These are phyloP conservation scores for Canavalia gladiata DNA, from an alignment of 306 rosid species.

Conservation along the genomic window DNA sequence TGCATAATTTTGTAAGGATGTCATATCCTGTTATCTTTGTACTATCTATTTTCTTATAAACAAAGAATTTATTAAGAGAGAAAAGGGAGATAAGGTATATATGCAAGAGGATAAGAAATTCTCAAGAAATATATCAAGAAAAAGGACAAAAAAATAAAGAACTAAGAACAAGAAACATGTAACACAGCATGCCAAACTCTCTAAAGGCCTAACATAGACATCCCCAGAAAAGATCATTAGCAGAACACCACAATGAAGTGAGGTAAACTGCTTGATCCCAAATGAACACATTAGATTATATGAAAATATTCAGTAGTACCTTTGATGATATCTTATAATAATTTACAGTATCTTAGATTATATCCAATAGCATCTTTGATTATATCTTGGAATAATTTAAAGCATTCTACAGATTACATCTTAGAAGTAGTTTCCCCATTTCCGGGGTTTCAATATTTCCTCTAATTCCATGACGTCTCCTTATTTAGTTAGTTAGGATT, in stretches of 20 bases:
- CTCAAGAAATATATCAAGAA: neutral
- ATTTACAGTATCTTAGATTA: too few relatives aligned
- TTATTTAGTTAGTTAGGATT: too few relatives aligned
- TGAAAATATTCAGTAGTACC: neutral
- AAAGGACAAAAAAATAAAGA: neutral
- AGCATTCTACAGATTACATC: too few relatives aligned
- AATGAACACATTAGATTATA: neutral
- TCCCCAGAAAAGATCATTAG: neutral
- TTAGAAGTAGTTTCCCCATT: too few relatives aligned
- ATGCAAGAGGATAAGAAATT: neutral
- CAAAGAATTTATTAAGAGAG: neutral
- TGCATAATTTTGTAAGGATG: too few relatives aligned
- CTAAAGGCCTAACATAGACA: neutral
- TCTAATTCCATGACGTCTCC: too few relatives aligned
- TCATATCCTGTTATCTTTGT: too few relatives aligned
- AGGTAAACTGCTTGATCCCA: neutral
- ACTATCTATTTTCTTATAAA: too few relatives aligned
- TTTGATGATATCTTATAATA: too few relatives aligned
- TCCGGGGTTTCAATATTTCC: too few relatives aligned
- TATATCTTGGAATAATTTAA: too few relatives aligned
- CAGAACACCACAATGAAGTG: neutral
- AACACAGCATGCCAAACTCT: neutral
- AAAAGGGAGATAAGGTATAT: neutral
- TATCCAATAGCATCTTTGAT: too few relatives aligned
- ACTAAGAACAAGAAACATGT: neutral